phyloP scores from a whole-genome alignment of 768 basidiomycete genomes.

The Tricholoma terreum region DNA sequence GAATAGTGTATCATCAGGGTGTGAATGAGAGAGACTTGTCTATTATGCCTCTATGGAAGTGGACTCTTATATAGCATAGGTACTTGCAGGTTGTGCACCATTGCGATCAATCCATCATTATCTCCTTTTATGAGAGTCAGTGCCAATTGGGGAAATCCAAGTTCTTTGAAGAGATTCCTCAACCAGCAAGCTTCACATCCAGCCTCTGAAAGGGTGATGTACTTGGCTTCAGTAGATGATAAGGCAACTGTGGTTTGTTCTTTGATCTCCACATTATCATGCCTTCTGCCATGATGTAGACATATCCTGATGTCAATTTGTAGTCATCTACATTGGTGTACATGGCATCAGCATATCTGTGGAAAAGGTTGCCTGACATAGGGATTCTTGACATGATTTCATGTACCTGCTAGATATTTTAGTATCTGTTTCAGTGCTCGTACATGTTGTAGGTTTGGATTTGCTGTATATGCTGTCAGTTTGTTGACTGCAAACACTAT shows the following conservation, averaged over 20 bases:
- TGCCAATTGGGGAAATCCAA: not conserved
- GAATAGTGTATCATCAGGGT: too few species aligned
- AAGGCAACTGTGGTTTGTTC: not conserved
- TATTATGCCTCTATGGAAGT: too few species aligned
- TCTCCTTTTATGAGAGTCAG: not conserved
- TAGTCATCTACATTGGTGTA: not conserved
- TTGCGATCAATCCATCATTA: not conserved
- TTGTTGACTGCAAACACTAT: too few species aligned
- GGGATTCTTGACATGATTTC: not conserved
- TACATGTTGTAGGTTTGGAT: not conserved
- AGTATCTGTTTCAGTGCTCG: not conserved
- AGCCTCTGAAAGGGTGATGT: not conserved
- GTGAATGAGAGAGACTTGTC: too few species aligned
- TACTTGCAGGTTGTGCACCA: not conserved
- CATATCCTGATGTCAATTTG: constrained; percentile 20
- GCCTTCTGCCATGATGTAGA: constrained; percentile 30
- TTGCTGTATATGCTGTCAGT: too few species aligned
- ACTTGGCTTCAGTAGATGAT: not conserved
- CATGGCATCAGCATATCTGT: not conserved
- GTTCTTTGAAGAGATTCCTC: not conserved
- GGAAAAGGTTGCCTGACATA: not conserved
- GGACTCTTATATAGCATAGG: too few species aligned
- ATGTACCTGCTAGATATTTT: not conserved
- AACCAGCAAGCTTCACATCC: not conserved
- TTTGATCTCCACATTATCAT: constrained; percentile 37